Evolutionary conservation across 176 grass and related monocot genomes (phyloP), one percentile per base, ranked within the genome.

Genomic region (Dendrocalamus sinicus): DNA sequence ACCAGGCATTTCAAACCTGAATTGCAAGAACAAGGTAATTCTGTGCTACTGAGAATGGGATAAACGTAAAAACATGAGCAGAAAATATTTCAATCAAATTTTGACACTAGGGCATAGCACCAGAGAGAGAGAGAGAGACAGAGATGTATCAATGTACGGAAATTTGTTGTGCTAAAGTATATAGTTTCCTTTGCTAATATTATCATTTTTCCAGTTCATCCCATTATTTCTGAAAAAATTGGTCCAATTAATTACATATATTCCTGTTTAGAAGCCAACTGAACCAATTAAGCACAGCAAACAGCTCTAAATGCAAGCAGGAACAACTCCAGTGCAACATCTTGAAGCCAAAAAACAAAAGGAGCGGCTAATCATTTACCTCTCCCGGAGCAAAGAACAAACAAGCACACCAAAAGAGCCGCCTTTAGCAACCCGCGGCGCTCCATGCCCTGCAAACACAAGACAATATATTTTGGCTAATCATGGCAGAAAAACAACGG

Each of bases 321-420:
- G n/a, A 40, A 61, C n/a, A 43, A 8, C 11, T 23, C 35, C 46
- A 66, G 17, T 12, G 66, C 1, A 77, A 41, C 50, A 62, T 54
- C 51, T 26, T 6, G 8, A 16, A 74, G 45, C 59, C 9, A 61
- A 43, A 6, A 35, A 4, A 73, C 1, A 53, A 32, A 7, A 72
- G 9, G 8, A 43, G 39, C 44, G 26, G 19, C 15, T 16, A 62
- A 73, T 14, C 32, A 14, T 16, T 77, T 28, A 94, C 89, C 89
- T 91, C 89, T 94, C 22, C 85, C 92, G 26, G 85, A 89, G 85
- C 89, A 91, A 40, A 79, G 3, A 17, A 80, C 78, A 13, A 91
- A 43, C 44, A 94, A 71, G 76, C 81, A 89, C 61, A 91, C 46
- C 84, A 91, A 72, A 15, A 91, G 15, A 50, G 66, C 57, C 60